Evolutionary conservation across 2,329 filamentous ascomycete genomes (phyloP).

Genomic region (Aspergillus pseudoterreus): DNA sequence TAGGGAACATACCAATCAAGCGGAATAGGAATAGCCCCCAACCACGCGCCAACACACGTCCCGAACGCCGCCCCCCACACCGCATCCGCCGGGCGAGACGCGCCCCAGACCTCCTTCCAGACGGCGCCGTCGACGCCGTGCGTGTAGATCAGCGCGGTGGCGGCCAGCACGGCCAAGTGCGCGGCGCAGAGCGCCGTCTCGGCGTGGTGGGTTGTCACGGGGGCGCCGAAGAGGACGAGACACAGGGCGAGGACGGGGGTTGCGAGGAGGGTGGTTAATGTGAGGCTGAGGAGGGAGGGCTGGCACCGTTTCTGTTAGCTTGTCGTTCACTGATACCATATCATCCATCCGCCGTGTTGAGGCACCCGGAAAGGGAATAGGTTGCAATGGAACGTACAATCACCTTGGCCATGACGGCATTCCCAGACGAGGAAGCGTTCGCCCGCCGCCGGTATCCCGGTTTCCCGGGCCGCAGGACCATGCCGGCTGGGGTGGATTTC

Average conservation of each 20-base stretch:
- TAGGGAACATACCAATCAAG: slow-evolving; percentile 68
- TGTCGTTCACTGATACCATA: too few species aligned
- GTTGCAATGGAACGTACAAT: slow-evolving; percentile 18
- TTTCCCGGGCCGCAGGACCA: slow-evolving; percentile 11
- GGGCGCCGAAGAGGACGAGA: slow-evolving; percentile 87
- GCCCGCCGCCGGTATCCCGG: slow-evolving; percentile 19
- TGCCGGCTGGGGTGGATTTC: neutral
- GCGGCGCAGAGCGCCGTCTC: slow-evolving; percentile 78
- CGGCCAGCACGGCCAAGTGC: slow-evolving; percentile 74
- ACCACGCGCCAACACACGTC: slow-evolving; percentile 76
- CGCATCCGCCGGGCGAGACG: slow-evolving; percentile 73
- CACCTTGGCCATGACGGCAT: slow-evolving; percentile 15
- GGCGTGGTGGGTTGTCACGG: slow-evolving; percentile 72
- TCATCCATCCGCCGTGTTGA: too few species aligned
- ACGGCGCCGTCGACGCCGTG: slow-evolving; percentile 70
- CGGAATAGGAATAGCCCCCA: slow-evolving; percentile 91
- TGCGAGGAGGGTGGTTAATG: slow-evolving; percentile 48
- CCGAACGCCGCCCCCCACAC: slow-evolving; percentile 80
- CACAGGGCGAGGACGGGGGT: slow-evolving; percentile 57
- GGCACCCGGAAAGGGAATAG: neutral
- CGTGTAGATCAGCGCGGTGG: slow-evolving; percentile 79
- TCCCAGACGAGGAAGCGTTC: neutral
- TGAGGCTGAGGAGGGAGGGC: slow-evolving; percentile 67
- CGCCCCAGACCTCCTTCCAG: slow-evolving; percentile 68
- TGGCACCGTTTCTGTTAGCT: slow-evolving; percentile 32